phyloP scores from a whole-genome alignment of 2,329 filamentous ascomycete genomes.

The Dactylonectria estremocensis region DNA sequence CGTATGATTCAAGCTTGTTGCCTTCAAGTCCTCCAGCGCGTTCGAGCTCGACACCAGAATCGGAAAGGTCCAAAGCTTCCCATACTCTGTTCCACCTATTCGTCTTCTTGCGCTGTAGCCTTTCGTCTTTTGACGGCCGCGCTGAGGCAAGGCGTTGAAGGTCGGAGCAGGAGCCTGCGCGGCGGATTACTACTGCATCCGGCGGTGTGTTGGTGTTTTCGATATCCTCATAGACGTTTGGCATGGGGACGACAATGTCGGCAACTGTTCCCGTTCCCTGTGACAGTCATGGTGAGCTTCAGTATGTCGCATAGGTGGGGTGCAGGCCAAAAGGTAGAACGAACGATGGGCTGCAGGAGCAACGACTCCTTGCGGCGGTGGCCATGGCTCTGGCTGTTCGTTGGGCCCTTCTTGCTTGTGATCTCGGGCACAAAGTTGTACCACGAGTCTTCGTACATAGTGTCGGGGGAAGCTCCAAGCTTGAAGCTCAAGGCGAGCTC shows the following conservation, averaged over 20 bases:
- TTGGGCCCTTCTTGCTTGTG: slow-evolving; percentile 64
- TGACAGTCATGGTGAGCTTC: slow-evolving; percentile 44
- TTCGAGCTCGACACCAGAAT: slow-evolving; percentile 38
- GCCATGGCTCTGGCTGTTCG: slow-evolving; percentile 61
- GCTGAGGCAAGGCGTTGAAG: slow-evolving; percentile 77
- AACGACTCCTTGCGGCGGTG: slow-evolving; percentile 80
- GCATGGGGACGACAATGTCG: slow-evolving; percentile 69
- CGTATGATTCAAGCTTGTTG: slow-evolving; percentile 57
- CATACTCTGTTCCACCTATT: slow-evolving; percentile 61
- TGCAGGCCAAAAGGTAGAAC: slow-evolving; percentile 20
- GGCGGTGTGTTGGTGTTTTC: slow-evolving; percentile 73
- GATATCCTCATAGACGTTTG: slow-evolving; percentile 71
- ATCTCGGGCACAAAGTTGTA: slow-evolving; percentile 82
- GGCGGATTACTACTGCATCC: slow-evolving; percentile 73
- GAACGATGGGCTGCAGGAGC: slow-evolving; percentile 75
- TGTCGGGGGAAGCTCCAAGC: slow-evolving; percentile 42
- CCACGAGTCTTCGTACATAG: slow-evolving; percentile 89
- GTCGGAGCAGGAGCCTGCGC: slow-evolving; percentile 83
- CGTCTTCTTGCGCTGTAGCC: slow-evolving; percentile 57
- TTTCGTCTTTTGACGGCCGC: slow-evolving; percentile 68
- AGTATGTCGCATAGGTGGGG: slow-evolving; percentile 35
- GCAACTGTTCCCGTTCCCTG: slow-evolving; percentile 69
- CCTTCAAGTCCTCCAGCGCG: slow-evolving; percentile 46
- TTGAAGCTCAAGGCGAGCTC: slow-evolving; percentile 24
- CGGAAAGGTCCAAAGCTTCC: slow-evolving; percentile 64